phyloP scores from a whole-genome alignment of 2,329 filamentous ascomycete species.

The Venturia oleaginea region DNA sequence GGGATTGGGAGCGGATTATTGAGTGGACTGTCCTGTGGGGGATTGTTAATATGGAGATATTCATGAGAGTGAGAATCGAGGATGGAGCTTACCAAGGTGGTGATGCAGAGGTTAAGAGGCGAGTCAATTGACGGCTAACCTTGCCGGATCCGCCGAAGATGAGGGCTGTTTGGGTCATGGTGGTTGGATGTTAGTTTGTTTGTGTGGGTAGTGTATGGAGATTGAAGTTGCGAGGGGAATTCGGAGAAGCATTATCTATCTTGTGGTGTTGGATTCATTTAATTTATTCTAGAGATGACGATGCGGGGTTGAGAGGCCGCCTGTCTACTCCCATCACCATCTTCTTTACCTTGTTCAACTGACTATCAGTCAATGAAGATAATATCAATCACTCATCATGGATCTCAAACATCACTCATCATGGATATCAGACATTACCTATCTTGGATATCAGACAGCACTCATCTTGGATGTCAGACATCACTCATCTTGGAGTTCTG shows the following conservation, averaged over 20 bases:
- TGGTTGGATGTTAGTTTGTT: not conserved
- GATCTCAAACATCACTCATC: no score
- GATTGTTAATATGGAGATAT: not conserved
- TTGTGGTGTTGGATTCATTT: no score
- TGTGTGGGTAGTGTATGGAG: not conserved
- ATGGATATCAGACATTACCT: no score
- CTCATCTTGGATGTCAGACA: no score
- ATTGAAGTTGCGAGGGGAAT: not conserved
- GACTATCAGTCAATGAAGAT: no score
- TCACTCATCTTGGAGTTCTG: no score
- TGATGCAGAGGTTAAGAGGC: conserved; percentile 11
- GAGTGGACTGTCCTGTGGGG: conserved; percentile 21
- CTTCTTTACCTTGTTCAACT: no score
- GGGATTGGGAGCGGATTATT: conserved; percentile 26
- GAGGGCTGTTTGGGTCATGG: conserved; percentile 16
- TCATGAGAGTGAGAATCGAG: not conserved
- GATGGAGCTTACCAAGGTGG: not conserved
- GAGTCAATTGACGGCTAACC: conserved; percentile 27
- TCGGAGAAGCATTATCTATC: no score
- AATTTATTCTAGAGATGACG: not conserved
- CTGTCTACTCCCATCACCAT: no score
- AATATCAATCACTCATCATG: no score
- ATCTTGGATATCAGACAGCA: no score
- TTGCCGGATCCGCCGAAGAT: conserved; percentile 30
- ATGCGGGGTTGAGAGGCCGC: not conserved